Evolutionary conservation across 176 grass and related monocot genomes (phyloP), one percentile per base, ranked within the genome.

Genomic region (Leersia perrieri): DNA sequence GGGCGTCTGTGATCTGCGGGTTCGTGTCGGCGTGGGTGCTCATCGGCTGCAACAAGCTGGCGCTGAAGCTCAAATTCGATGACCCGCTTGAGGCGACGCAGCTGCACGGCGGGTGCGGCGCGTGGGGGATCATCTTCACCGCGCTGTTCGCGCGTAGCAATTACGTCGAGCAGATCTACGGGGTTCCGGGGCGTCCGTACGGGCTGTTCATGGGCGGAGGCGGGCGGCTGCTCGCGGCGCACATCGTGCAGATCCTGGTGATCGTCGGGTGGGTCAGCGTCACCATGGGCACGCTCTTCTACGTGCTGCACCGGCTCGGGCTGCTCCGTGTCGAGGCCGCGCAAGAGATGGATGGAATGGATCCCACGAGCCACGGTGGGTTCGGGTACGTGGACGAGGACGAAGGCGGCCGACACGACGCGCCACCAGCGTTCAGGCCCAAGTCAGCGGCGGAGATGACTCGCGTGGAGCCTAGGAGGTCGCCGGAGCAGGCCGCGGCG

Each of bases 141-240:
- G 81, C 58, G 28, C 81, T 83, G 3, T 83, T 83, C 44, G 70
- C 81, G 5, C 36, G 38, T 9, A 28, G 1, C 57, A 20, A 74
- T 25, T 75, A 83, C 23, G 60, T 83, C 11, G 60, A 83, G 34
- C 34, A 5, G 66, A 68, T 68, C 32, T 68, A 68, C 66, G 33
- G 33, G 34, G 10, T 72, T 16, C 38, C 73, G 15, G 68, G 67
- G 9, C 42, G 80, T 4, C 74, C 80, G 4, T 88, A 79, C 22
- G 75, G 87, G 25, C 80, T 89, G 26, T 35, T 89, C 38, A 74
- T 89, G 75, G 87, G 80, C 27, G 86, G 86, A 5, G 86, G 86
- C 10, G 82, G 80, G 80, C 31, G 61, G 14, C 65, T 88, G 47
- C 23, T 88, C 2, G 74, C 66, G 23, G 75, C 81, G 57, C 81